Evolutionary conservation across 139 green algal species (phyloP).

Genomic region (Chlorokybus atmophyticus): DNA sequence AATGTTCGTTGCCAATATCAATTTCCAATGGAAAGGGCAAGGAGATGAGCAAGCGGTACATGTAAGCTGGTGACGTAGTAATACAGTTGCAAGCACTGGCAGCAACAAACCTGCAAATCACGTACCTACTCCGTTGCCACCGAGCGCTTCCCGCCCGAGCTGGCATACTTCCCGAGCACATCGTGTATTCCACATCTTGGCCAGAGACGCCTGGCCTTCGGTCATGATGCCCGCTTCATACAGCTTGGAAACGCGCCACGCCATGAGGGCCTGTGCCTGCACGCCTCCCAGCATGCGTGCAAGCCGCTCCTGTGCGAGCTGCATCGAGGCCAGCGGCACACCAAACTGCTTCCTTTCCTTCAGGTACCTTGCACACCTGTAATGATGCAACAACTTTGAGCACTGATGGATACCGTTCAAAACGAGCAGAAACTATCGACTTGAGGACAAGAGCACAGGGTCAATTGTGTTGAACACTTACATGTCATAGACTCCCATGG

Average conservation of each 20-base stretch:
- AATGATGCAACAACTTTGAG: too few species aligned
- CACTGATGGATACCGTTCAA: too few species aligned
- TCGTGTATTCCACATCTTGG: constrained; percentile 79
- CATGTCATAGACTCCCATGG: constrained; percentile 83
- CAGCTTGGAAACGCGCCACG: constrained; percentile 63
- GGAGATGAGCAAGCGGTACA: too few species aligned
- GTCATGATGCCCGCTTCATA: constrained; percentile 69
- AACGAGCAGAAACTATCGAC: too few species aligned
- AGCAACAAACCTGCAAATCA: too few species aligned
- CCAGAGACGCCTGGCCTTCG: constrained; percentile 62
- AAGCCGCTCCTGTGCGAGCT: constrained; percentile 70
- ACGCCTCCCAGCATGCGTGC: constrained; percentile 66
- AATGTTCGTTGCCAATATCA: too few species aligned
- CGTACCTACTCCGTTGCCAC: constrained; percentile 88
- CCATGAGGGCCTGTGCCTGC: constrained; percentile 62
- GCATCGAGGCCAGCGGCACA: constrained; percentile 58
- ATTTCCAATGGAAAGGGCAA: too few species aligned
- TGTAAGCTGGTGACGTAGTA: too few species aligned
- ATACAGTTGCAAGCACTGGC: too few species aligned
- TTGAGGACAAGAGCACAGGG: too few species aligned
- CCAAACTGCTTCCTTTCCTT: constrained; percentile 76
- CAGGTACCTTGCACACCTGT: constrained; percentile 49
- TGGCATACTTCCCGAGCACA: constrained; percentile 50
- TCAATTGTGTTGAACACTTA: too few species aligned
- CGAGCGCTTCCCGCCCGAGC: constrained; percentile 76